These are phyloP conservation scores for Lodderomyces orthopsilosis DNA, from an alignment of 1,139 yeast genomes.

Conservation along the genomic window DNA sequence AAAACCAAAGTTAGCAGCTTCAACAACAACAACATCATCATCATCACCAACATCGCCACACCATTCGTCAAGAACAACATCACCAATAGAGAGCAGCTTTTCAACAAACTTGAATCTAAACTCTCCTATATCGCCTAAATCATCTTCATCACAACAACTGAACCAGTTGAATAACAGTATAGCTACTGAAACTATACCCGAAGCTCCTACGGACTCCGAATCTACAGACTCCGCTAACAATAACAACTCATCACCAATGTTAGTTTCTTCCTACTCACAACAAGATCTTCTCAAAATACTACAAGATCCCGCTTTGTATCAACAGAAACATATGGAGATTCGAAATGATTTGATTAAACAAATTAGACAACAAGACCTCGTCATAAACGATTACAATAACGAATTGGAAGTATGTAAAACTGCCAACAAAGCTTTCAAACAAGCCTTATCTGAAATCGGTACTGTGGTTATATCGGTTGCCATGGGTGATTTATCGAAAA, in stretches of 20 bases:
- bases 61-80: neutral
- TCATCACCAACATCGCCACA: conserved; percentile 4
- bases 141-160: conserved; percentile 1
- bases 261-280: conserved; percentile 15
- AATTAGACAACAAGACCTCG: conserved; percentile 31
- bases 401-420: conserved; percentile 54
- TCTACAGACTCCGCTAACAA: neutral
- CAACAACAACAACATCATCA: conserved; percentile 5
- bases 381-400: conserved; percentile 27
- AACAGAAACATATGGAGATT: conserved; percentile 28
- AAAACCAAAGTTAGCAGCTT: conserved; percentile 11
- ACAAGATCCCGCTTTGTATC: conserved; percentile 40
- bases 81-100: conserved; percentile 4
- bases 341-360: conserved; percentile 33
- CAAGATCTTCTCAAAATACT: conserved; percentile 33
- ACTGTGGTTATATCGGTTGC: conserved; percentile 83
- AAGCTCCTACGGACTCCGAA: neutral
- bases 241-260: conserved; percentile 1
- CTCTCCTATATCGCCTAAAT: conserved; percentile 1
- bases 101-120: conserved; percentile 3
- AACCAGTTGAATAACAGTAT: neutral
- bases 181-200: conserved; percentile 1
- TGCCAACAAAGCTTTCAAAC: conserved; percentile 74
- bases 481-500: conserved; percentile 78
- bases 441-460: conserved; percentile 75